These are phyloP conservation scores for Grosmannia huntii DNA, from an alignment of 2,329 filamentous ascomycete genomes.

Conservation along the genomic window DNA sequence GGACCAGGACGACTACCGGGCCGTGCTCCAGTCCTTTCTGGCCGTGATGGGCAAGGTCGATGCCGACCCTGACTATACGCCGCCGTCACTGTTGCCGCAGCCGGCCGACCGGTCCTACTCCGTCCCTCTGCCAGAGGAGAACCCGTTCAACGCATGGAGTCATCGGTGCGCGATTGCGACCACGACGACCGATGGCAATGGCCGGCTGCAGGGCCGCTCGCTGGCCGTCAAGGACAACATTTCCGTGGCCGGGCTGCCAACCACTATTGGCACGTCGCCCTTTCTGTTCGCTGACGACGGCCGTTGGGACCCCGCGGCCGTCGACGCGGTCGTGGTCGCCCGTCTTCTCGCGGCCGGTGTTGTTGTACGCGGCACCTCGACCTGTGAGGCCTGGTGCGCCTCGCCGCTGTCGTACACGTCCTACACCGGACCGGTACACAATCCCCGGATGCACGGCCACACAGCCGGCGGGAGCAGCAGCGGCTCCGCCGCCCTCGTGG, in stretches of 20 bases:
- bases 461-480: conserved; percentile 68
- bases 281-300: conserved; percentile 20
- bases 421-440: conserved; percentile 58
- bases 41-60: conserved; percentile 15
- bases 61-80: conserved; percentile 16
- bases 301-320: conserved; percentile 54
- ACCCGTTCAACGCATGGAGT: conserved; percentile 22
- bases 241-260: conserved; percentile 50
- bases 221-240: conserved; percentile 66
- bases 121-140: conserved; percentile 12
- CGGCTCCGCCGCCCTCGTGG: conserved; percentile 41
- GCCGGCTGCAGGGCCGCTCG: conserved; percentile 57
- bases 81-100: conserved; percentile 11
- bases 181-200: conserved; percentile 11
- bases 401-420: conserved; percentile 46
- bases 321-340: conserved; percentile 28
- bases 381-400: conserved; percentile 56
- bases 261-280: conserved; percentile 37
- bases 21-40: conserved; percentile 17
- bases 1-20: conserved; percentile 16
- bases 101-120: conserved; percentile 12
- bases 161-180: conserved; percentile 16
- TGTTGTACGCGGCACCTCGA: conserved; percentile 56
- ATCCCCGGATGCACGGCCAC: conserved; percentile 59
- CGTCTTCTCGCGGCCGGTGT: conserved; percentile 46